Conservation (phyloP, 2,329 filamentous ascomycete genomes). For the Elsinoe arachidis region DNA sequence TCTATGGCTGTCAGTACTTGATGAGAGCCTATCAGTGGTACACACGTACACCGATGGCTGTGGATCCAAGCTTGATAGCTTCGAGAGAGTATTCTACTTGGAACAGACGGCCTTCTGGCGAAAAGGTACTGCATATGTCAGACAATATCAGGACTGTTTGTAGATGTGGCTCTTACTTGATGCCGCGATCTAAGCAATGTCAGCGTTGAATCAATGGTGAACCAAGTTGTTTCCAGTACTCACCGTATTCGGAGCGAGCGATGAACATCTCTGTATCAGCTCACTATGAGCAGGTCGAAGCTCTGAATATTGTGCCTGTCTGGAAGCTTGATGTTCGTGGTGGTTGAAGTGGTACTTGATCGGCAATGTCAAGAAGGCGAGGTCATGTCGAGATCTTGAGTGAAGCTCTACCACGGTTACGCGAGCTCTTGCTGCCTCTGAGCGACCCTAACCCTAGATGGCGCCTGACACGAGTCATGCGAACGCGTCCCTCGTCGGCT, state of each 20-base stretch:
- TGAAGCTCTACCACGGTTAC: background rate
- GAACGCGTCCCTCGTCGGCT: background rate
- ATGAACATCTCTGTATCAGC: constrained; percentile 78
- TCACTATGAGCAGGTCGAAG: background rate
- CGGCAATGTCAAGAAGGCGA: background rate
- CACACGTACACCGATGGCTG: constrained; percentile 74
- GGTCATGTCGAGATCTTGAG: background rate
- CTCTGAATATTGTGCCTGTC: background rate
- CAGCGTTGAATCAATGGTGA: constrained; percentile 15
- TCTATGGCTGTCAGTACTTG: constrained; percentile 31
- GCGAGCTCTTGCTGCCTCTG: constrained; percentile 8
- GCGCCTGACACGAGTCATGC: background rate
- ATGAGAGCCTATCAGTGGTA: background rate
- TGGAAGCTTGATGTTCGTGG: no score
- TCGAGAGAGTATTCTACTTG: constrained; percentile 99
- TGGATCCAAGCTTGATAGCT: constrained; percentile 98
- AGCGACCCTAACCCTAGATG: background rate
- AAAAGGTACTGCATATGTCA: constrained; percentile 70
- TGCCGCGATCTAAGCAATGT: constrained; percentile 68
- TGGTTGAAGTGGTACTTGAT: no score
- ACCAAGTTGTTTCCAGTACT: constrained; percentile 33
- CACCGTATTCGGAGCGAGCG: constrained; percentile 99
- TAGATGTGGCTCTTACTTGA: constrained; percentile 58
- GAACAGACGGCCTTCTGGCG: constrained; percentile 97
- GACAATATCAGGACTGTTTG: constrained; percentile 52